Conservation (phyloP, 305 asterid genomes). For the Solanum hybrid region DNA sequence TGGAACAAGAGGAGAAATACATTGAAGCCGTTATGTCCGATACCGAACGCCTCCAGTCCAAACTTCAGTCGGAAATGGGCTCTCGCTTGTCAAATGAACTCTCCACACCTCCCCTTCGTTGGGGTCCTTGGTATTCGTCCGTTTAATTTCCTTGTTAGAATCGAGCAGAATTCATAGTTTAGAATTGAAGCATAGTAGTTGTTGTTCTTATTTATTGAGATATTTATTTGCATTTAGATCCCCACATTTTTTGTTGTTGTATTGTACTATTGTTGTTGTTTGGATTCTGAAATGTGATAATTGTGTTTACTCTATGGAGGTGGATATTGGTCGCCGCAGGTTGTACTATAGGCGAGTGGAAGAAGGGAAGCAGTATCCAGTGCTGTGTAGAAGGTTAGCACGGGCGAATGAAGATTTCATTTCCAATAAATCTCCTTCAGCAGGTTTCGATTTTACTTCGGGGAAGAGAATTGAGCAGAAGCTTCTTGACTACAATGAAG, state of each 20-base stretch:
- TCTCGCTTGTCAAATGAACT: slow-evolving; percentile 67
- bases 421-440: slow-evolving; percentile 75
- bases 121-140: slow-evolving; percentile 85
- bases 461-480: slow-evolving; percentile 90
- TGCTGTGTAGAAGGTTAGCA: slow-evolving; percentile 82
- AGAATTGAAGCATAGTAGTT: neutral
- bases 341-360: slow-evolving; percentile 82
- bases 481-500: slow-evolving; percentile 86
- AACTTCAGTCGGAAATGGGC: slow-evolving; percentile 87
- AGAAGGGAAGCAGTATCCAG: slow-evolving; percentile 88
- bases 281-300: slow-evolving; percentile 8
- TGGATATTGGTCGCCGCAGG: slow-evolving; percentile 42
- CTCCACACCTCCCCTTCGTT: slow-evolving; percentile 78
- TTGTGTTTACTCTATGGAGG: slow-evolving; percentile 9
- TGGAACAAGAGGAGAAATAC: slow-evolving; percentile 99
- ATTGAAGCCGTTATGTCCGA: slow-evolving; percentile 81
- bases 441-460: slow-evolving; percentile 86
- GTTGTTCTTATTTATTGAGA: neutral
- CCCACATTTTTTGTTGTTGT: neutral
- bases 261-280: neutral
- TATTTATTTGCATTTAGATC: neutral
- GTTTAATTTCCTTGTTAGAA: neutral
- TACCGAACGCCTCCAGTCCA: slow-evolving; percentile 66
- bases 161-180: neutral
- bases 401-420: slow-evolving; percentile 70